A percentile compares a stretch with the other conserved stretches of the same genome.
These are phyloP conservation scores for Ilex asprella DNA, from an alignment of 257 asterid genomes.

Conservation along the genomic window DNA sequence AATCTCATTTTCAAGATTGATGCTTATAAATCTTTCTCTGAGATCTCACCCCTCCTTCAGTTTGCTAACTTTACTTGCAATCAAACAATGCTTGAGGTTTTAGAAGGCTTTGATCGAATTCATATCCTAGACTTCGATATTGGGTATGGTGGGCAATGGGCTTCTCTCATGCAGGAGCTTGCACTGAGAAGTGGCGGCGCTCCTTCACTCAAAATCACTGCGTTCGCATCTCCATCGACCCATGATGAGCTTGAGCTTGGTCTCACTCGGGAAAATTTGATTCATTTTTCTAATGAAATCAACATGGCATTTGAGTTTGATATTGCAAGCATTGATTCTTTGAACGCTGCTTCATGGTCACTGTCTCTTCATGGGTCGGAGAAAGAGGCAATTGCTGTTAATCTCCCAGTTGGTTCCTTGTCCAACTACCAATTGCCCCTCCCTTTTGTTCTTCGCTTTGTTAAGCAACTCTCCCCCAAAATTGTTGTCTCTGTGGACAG, in stretches of 20 bases:
- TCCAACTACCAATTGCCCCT: slow-evolving; percentile 39
- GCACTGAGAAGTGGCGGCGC: slow-evolving; percentile 53
- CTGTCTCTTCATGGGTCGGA: slow-evolving; percentile 37
- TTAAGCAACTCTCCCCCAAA: slow-evolving; percentile 71
- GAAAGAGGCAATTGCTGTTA: slow-evolving; percentile 66
- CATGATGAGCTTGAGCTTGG: slow-evolving; percentile 79
- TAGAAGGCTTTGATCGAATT: slow-evolving; percentile 63
- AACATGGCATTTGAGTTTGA: slow-evolving; percentile 72
- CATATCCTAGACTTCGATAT: slow-evolving; percentile 87
- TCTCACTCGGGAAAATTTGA: slow-evolving; percentile 66
- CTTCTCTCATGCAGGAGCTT: slow-evolving; percentile 97
- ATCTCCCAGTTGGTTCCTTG: slow-evolving; percentile 65
- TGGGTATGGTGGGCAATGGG: slow-evolving; percentile 95
- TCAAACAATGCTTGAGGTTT: slow-evolving; percentile 77
- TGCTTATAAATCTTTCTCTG: slow-evolving; percentile 85
- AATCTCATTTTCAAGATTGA: slow-evolving; percentile 69
- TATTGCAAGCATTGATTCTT: slow-evolving; percentile 45
- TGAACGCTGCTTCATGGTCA: slow-evolving; percentile 63
- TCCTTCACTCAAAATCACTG: slow-evolving; percentile 66
- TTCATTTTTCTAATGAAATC: slow-evolving; percentile 68
- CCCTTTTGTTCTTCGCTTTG: slow-evolving; percentile 65
- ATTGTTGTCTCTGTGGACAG: slow-evolving; percentile 82
- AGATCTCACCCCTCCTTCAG: slow-evolving; percentile 79
- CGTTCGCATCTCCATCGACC: slow-evolving; percentile 56
- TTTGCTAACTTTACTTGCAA: slow-evolving; percentile 86